Conservation (phyloP, 1,284 basidiomycete species). For the Ceratobasidium sp. region DNA sequence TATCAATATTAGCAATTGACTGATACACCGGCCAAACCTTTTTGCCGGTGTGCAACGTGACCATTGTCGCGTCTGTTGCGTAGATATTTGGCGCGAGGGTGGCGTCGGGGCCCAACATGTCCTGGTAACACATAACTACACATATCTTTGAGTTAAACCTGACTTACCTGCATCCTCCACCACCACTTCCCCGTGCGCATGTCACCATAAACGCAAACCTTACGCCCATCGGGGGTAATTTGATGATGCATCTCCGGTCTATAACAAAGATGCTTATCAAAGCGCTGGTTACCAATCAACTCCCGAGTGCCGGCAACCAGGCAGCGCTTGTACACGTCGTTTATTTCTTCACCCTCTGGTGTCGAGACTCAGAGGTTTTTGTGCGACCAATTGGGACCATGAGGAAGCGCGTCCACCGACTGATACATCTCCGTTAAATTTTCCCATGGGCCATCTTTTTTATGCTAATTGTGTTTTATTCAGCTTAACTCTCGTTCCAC, state of each 20-base stretch:
- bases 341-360: constrained; percentile 45
- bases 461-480: background rate
- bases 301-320: constrained; percentile 53
- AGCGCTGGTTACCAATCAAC: constrained; percentile 28
- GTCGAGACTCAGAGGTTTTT: constrained; percentile 48
- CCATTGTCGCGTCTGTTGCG: constrained; percentile 3
- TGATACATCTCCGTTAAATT: constrained; percentile 46
- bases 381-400: constrained; percentile 48
- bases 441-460: constrained; percentile 42
- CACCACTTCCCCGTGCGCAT: constrained; percentile 38
- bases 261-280: constrained; percentile 29
- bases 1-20: constrained; percentile 43
- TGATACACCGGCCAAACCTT: constrained; percentile 40
- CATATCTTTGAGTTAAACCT: background rate
- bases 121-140: background rate
- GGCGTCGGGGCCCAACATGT: background rate
- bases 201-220: constrained; percentile 12
- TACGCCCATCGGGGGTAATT: background rate
- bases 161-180: background rate
- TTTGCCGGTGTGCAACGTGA: constrained; percentile 20
- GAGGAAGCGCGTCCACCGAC: constrained; percentile 47
- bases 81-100: constrained; percentile 6
- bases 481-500: background rate
- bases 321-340: constrained; percentile 52
- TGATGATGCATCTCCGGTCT: background rate